Base-by-base conservation (phyloP, 2,329 filamentous ascomycete species). In the Verticillium albo-atrum region DNA sequence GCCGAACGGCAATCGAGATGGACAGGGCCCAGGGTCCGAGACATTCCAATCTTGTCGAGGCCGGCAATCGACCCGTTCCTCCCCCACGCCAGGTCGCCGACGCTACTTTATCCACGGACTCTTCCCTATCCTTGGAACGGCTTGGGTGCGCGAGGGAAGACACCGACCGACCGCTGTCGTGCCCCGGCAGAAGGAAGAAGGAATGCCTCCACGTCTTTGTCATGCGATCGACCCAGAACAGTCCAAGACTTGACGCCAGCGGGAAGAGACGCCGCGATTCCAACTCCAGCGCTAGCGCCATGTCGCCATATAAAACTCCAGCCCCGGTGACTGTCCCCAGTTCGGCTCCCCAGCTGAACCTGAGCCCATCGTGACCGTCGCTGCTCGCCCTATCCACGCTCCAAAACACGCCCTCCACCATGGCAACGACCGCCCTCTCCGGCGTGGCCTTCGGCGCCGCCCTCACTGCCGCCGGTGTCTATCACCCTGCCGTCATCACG, bases 361-460 rank as follows among this genome's bases (percentile, higher is more conserved):
- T 23, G 20, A 26, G 42, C 20, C 20, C 42, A 50, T 50, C 42
- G 42, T 26, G n/a, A 37, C 14, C 34, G 14, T 32, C 30, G 30
- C 30, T 32, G 30, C 30, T 14, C 9, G 9, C 30, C 30, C 30
- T 14, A 14, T 32, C 4, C 35, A 42, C n/a, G 3, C n/a, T n/a
- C 35, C 35, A 42, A n/a, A 17, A 42, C 3, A n/a, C 4, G 35
- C 14, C n/a, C n/a, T n/a, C 26, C 14, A 55, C 17, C 42, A 65
- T 66, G 57, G 70, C 75, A 62, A 67, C 72, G 2, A 68, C 72
- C 1, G 56, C 79, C 50, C 60, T 80, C 51, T 77, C 82, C 1
- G 87, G 87, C 26, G 79, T 78, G 47, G 76, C 80, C 53, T 89
- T 89, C 64, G 88, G 88, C 54, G 82, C 82, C 12, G 83, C 86